Evolutionary conservation across 805 yeast species (phyloP), one percentile per base, ranked within the genome.

Genomic region (Lipomyces lipofer): DNA sequence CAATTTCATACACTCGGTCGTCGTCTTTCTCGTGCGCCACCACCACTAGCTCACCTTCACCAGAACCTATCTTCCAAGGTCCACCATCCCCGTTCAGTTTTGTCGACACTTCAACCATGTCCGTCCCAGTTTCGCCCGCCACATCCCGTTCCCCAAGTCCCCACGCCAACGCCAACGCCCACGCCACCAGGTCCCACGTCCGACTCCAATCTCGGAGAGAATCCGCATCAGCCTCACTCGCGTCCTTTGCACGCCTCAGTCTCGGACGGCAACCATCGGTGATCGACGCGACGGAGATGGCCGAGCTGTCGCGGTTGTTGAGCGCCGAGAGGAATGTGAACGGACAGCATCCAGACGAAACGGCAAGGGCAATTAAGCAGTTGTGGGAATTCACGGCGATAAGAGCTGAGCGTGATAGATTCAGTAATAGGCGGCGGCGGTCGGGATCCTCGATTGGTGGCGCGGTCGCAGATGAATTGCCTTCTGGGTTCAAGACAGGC

Each of bases 401-500:
- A 12, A 24, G 49, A 17, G 13, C 25, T 8, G 38, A 45, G 33
- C 15, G 33, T 28, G 12, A 10, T 44, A 21, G 22, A 27, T 27
- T 27, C 32, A 5, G 12, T 6, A 19, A n/a, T 45, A 33, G 19
- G 19, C 54, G 21, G 49, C 39, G 17, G 46, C 54, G 38, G 39
- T 47, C 30, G 27, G 24, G 30, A 21, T 15, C 24, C 9, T 21
- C 13, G 17, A 27, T 32, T 29, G 46, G 3, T 43, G 46, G 35
- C 7, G 13, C 35, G 12, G 15, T 28, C 27, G n/a, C 25, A 8
- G 22, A 28, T 4, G 21, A 29, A 25, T 28, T 51, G 24, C 56
- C 59, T 6, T 30, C 22, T n/a, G 60, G 60, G 17, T 57, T 51
- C 30, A 54, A 54, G 25, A 15, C 15, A 22, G 61, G 61, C 10